Percentiles rank a stretch among this genome's conserved stretches.
phyloP scores from a whole-genome alignment of 257 asterid species.

The Primulina tabacum region DNA sequence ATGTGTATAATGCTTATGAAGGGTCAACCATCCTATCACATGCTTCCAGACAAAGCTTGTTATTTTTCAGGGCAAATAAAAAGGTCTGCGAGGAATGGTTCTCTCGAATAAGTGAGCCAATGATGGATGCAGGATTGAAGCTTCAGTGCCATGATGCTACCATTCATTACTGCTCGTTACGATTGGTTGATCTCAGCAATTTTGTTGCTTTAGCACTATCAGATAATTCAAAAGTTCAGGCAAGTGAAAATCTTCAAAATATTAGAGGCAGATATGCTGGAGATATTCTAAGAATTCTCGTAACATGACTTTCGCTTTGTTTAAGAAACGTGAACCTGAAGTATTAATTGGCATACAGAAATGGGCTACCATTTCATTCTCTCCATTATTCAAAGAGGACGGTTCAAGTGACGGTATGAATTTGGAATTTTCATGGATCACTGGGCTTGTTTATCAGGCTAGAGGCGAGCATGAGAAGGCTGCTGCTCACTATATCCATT shows the following conservation, averaged over 20 bases:
- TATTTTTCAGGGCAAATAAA: constrained; percentile 92
- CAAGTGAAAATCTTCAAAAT: constrained; percentile 56
- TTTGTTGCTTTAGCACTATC: constrained; percentile 53
- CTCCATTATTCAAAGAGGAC: constrained; percentile 69
- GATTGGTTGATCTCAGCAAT: constrained; percentile 68
- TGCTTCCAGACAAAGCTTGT: constrained; percentile 77
- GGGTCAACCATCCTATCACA: constrained; percentile 79
- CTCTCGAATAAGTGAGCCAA: constrained; percentile 96
- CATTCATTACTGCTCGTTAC: constrained; percentile 68
- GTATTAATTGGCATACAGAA: constrained; percentile 78
- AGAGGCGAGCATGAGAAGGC: constrained; percentile 95
- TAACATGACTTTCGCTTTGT: constrained; percentile 71
- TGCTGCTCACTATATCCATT: constrained; percentile 84
- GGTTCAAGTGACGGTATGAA: constrained; percentile 38
- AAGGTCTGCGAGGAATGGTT: constrained; percentile 99
- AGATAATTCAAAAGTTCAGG: constrained; percentile 67
- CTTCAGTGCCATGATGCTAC: constrained; percentile 90
- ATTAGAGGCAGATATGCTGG: constrained; percentile 62
- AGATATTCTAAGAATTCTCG: constrained; percentile 61
- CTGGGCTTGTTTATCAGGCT: constrained; percentile 89
- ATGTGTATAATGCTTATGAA: constrained; percentile 95
- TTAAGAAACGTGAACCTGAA: constrained; percentile 75
- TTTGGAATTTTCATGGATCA: constrained; percentile 77
- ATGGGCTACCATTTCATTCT: constrained; percentile 71
- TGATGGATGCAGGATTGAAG: constrained; percentile 97